Evolutionary conservation across 768 basidiomycete genomes (phyloP), one percentile per base, ranked within the genome.

Genomic region (Kwoniella botswanensis): DNA sequence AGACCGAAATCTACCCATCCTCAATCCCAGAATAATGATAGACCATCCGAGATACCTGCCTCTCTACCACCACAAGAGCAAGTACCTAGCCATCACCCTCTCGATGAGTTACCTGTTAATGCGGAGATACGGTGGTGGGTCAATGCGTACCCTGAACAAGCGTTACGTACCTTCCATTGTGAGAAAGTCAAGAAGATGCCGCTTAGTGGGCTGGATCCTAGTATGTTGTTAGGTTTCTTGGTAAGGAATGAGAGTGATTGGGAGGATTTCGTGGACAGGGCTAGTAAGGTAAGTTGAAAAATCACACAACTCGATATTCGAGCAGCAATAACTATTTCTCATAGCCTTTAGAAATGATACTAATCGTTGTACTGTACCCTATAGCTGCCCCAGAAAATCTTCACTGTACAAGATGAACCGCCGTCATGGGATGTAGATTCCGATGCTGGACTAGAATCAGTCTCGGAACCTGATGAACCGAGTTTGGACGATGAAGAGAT

Each of bases 121-220:
- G 63, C 75, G 5, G 71, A 85, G 84, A 58, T 76, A 85, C 65
- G 64, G 2, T 85, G 84, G 81, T 93, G 90, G 70, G 88, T 88
- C 22, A 87, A 86, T 0, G 91, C 94, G 11, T 99, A 98, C 82
- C 85, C 88, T 1, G 84, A 88, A 2, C 72, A 86, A 4, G 93
- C 95, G 79, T 85, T 98, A 43, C 88, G 88, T 77, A 96, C 93
- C 13, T 99, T 94, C 86, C 97, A 98, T 83, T 94, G 94, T 82
- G 97, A 99, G n/a, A 89, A 91, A 18, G 91, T 98, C 50, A 87
- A 93, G 80, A 98, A 96, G 88, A 96, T 98, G 92, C 91, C 91
- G 0, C 84, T 98, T 44, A 88, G 89, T 52, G 92, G 91, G 35
- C 85, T 99, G 65, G 97, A 98, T 82, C 97, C 96, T 24, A 97